These are phyloP conservation scores for Claviceps paspali DNA, from an alignment of 2,329 filamentous ascomycete species.

Conservation along the genomic window DNA sequence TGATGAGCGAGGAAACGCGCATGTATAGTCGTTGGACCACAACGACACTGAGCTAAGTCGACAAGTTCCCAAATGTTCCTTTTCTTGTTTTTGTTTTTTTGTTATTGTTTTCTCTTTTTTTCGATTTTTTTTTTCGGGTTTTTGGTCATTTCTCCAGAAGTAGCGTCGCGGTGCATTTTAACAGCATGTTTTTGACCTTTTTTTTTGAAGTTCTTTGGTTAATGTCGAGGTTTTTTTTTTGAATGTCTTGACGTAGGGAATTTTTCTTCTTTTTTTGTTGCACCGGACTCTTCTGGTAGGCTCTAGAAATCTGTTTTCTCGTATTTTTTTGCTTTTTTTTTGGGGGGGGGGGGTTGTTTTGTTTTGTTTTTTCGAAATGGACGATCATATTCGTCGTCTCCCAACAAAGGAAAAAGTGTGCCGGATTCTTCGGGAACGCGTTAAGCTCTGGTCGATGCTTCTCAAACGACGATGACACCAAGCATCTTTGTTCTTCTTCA, in stretches of 20 bases:
- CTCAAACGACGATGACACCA: background rate
- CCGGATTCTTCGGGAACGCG: background rate
- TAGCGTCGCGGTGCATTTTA: background rate
- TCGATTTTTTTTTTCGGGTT: too few relatives aligned
- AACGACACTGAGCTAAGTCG: background rate
- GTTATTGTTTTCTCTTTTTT: conserved; percentile 6
- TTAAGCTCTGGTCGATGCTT: background rate
- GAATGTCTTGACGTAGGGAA: background rate
- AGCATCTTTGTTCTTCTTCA: background rate
- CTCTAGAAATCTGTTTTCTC: background rate
- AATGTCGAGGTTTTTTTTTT: background rate
- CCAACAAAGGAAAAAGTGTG: background rate
- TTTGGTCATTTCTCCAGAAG: background rate
- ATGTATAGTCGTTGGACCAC: conserved; percentile 1
- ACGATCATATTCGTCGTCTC: too few relatives aligned
- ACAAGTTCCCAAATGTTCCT: conserved; percentile 8
- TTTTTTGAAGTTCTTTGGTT: conserved; percentile 4
- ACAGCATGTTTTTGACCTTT: conserved; percentile 4
- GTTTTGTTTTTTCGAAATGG: too few relatives aligned
- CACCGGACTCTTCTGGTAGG: background rate
- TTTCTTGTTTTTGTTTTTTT: conserved; percentile 3
- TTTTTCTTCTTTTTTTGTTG: background rate
- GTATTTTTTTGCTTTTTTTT: background rate
- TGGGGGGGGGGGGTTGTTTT: too few relatives aligned
- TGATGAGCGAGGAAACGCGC: too few relatives aligned